Evolutionary conservation across 2,329 filamentous ascomycete species (phyloP).

Genomic region (Sclerotinia trifoliorum): DNA sequence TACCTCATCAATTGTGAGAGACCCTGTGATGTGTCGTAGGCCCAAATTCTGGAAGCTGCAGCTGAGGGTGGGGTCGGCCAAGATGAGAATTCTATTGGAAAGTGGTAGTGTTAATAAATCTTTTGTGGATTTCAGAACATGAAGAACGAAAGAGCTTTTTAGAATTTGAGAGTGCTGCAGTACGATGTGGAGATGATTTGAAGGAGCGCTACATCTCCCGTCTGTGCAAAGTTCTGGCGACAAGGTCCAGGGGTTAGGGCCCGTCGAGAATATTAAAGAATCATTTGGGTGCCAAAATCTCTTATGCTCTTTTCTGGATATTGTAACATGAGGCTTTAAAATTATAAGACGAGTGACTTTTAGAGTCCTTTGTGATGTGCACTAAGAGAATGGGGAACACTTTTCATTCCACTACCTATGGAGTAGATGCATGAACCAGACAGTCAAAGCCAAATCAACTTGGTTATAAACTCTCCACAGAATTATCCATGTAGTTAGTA

Average conservation of each 20-base stretch:
- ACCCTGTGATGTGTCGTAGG: not conserved
- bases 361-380: conserved; percentile 1
- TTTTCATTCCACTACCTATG: not conserved
- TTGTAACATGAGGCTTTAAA: not conserved
- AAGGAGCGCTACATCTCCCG: conserved; percentile 7
- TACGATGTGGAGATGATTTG: conserved; percentile 12
- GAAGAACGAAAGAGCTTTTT: conserved; percentile 1
- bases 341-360: not conserved
- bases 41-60: not conserved
- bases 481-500: not conserved
- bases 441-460: conserved; percentile 11
- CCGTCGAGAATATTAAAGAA: not conserved
- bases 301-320: not conserved
- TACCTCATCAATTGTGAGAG: not conserved
- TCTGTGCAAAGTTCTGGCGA: conserved; percentile 6
- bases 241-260: conserved; percentile 1
- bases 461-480: not conserved
- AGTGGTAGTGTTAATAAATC: not conserved
- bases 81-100: conserved; percentile 1
- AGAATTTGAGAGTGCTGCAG: not conserved
- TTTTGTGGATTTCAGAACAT: not conserved
- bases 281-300: not conserved
- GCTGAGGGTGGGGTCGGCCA: not conserved
- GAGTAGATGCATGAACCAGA: conserved; percentile 1
- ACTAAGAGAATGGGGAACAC: conserved; percentile 7